phyloP scores from a whole-genome alignment of 2,329 filamentous ascomycete species.

The Trichophyton equinum region DNA sequence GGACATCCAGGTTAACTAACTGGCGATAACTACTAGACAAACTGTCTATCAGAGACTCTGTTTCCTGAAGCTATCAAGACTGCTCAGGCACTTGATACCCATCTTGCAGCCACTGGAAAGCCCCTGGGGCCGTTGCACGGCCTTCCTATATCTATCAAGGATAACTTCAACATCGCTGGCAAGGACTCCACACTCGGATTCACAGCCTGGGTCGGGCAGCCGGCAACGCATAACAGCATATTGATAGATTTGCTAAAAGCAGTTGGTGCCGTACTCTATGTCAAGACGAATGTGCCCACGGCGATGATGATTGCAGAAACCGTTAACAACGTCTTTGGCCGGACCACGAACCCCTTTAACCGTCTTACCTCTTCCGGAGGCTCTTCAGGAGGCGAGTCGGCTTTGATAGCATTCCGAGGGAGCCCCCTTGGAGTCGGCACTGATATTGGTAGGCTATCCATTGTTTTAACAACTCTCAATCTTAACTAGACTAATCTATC shows the following conservation, averaged over 20 bases:
- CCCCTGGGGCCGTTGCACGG: constrained; percentile 19
- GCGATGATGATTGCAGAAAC: constrained; percentile 37
- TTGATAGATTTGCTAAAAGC: constrained; percentile 46
- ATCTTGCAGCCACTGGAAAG: constrained; percentile 14
- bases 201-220: constrained; percentile 12
- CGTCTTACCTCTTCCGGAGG: constrained; percentile 24
- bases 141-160: constrained; percentile 21
- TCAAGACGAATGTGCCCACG: constrained; percentile 30
- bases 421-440: constrained; percentile 29
- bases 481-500: neutral
- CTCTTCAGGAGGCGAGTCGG: constrained; percentile 28
- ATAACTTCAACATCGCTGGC: constrained; percentile 26
- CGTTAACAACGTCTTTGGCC: constrained; percentile 33
- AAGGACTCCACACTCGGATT: constrained; percentile 15
- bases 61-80: constrained; percentile 33
- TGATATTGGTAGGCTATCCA: constrained; percentile 26
- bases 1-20: neutral
- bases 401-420: constrained; percentile 24
- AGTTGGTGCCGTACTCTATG: constrained; percentile 37
- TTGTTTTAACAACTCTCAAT: neutral
- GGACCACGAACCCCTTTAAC: constrained; percentile 28
- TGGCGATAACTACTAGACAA: constrained; percentile 35
- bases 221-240: constrained; percentile 43
- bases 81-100: constrained; percentile 26
- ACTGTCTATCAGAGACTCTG: constrained; percentile 48